Base-by-base conservation (phyloP, 495 filamentous ascomycete species). In the Xylaria bambusicola region DNA sequence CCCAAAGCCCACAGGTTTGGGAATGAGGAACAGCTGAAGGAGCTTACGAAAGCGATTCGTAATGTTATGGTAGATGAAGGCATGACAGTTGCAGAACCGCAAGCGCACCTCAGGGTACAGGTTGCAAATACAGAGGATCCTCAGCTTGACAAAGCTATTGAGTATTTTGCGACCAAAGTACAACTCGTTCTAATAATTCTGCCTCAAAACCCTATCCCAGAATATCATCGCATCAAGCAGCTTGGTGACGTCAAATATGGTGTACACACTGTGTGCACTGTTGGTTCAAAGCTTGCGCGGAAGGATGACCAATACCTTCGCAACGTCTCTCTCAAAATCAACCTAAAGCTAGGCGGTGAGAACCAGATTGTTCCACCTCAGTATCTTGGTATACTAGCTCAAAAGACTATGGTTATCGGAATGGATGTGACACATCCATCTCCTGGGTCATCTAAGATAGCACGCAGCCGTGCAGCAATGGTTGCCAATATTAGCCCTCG, bases 341-440 rank as follows among this genome's bases (percentile, higher is more conserved):
- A 92, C 65, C 71, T 91, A 41, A 93, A 93, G 66, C 72, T 84
- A 15, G 87, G 88, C 2, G 90, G 90, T 0, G 68, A 77, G 15
- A 91, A 92, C 49, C 88, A 92, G 52, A 47, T 63, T 2, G 60
- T 92, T 0, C 63, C 73, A 0, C 18, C 60, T 1, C 26, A 61
- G 0, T 76, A 80, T n/a, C 72, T 87, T 3, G 79, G 77, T 3
- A 61, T 87, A n/a, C 70, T 91, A 52, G 68, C 64, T 26, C 77
- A 85, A 40, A 82, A 82, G 35, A 91, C 88, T 1, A 93, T 93
- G 86, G 72, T 93, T 31, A 71, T 92, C 46, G 90, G 90, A 1
- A 82, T 89, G 6, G 90, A 93, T 62, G 89, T 92, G 7, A 90
- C 89, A 0, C 90, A 93, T 64, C 90, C 90, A 0, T 86, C 87